A percentile compares a stretch with the other conserved stretches of the same genome.
phyloP scores from a whole-genome alignment of 805 yeast species.

The Saturnispora sekii region DNA sequence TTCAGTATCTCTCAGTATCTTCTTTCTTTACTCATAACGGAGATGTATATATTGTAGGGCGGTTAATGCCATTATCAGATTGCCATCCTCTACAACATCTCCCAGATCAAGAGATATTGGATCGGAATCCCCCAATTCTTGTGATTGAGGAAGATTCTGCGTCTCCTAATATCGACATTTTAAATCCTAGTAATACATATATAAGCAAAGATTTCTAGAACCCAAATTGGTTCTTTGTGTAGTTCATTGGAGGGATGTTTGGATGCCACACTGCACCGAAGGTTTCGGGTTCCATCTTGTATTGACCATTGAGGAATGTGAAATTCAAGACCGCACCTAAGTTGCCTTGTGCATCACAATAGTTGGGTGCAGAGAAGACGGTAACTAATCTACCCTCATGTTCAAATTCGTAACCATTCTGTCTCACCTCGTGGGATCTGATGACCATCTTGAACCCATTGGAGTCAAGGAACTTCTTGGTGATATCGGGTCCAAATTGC shows the following conservation, averaged over 20 bases:
- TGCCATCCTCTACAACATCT: slow-evolving; percentile 32
- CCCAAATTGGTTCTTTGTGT: slow-evolving; percentile 43
- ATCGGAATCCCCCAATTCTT: background rate
- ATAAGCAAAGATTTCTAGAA: slow-evolving; percentile 6
- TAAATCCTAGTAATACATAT: background rate
- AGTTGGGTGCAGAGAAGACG: slow-evolving; percentile 97
- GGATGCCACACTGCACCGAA: slow-evolving; percentile 88
- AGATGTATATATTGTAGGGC: slow-evolving; percentile 32
- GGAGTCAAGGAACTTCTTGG: slow-evolving; percentile 60
- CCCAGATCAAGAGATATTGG: slow-evolving; percentile 19
- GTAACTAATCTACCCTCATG: slow-evolving; percentile 83
- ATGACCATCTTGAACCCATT: slow-evolving; percentile 73
- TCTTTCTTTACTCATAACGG: slow-evolving; percentile 26
- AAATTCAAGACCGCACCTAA: slow-evolving; percentile 83
- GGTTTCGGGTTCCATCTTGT: slow-evolving; percentile 31
- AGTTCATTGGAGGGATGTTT: slow-evolving; percentile 89
- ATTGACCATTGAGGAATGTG: slow-evolving; percentile 36
- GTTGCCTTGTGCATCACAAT: slow-evolving; percentile 89
- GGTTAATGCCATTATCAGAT: slow-evolving; percentile 28
- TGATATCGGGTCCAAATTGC: slow-evolving; percentile 95
- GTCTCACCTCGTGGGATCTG: slow-evolving; percentile 92
- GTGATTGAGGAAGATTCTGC: no score
- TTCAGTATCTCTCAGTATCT: slow-evolving; percentile 2
- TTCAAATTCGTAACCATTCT: slow-evolving; percentile 81
- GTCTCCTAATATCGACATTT: background rate